Evolutionary conservation across 1,284 basidiomycete species (phyloP).

Genomic region (Boletus semigastroideus): DNA sequence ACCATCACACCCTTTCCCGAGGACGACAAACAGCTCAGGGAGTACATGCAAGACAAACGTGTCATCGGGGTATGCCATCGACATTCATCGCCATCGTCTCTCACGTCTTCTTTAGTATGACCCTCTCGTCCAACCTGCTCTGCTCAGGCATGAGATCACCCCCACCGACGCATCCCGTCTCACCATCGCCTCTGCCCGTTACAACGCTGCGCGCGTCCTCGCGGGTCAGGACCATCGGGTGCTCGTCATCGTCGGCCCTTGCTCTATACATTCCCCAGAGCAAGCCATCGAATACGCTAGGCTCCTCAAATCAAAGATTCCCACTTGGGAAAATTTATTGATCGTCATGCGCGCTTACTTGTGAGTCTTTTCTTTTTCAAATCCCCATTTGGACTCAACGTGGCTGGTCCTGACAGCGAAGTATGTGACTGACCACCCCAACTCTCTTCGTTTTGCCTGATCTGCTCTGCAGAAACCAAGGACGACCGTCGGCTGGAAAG

Average conservation of each 20-base stretch:
- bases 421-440: slow-evolving; percentile 30
- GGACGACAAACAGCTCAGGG: slow-evolving; percentile 59
- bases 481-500: slow-evolving; percentile 90
- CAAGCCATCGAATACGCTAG: slow-evolving; percentile 91
- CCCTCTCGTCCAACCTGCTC: slow-evolving; percentile 87
- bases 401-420: slow-evolving; percentile 42
- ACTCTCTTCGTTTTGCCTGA: slow-evolving; percentile 1
- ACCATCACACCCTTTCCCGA: slow-evolving; percentile 60
- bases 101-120: slow-evolving; percentile 74
- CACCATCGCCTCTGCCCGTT: slow-evolving; percentile 80
- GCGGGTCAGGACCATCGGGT: slow-evolving; percentile 83
- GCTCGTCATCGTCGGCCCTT: slow-evolving; percentile 92
- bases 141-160: slow-evolving; percentile 83
- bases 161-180: slow-evolving; percentile 55
- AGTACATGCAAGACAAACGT: slow-evolving; percentile 74
- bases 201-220: slow-evolving; percentile 74
- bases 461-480: slow-evolving; percentile 65
- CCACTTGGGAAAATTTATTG: slow-evolving; percentile 75
- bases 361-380: slow-evolving; percentile 43
- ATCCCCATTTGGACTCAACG: neutral
- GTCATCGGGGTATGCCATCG: slow-evolving; percentile 66
- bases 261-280: slow-evolving; percentile 90
- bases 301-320: slow-evolving; percentile 69
- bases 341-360: slow-evolving; percentile 98
- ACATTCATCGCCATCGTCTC: neutral